Conservation (phyloP, 192 early-diverging fungal species). For the Jimgerdemannia flammicorona region DNA sequence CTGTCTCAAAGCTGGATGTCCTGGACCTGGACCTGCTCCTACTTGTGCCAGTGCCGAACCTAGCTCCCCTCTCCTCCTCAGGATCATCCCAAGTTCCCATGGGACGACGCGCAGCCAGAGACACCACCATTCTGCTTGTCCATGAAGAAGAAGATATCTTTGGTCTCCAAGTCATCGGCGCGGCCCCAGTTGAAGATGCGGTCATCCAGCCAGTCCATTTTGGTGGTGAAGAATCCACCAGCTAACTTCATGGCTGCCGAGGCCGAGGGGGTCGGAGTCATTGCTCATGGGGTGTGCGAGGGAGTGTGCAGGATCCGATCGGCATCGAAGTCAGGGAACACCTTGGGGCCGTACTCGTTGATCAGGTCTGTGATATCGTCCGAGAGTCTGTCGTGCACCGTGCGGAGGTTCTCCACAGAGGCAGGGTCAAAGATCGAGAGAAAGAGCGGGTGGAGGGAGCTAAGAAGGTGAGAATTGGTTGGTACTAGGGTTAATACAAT, state of each 20-base stretch:
- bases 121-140: slow-evolving; percentile 37
- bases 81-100: neutral
- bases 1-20: slow-evolving; percentile 37
- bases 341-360: slow-evolving; percentile 80
- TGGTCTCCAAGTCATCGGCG: slow-evolving; percentile 43
- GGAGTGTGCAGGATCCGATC: neutral
- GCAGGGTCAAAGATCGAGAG: slow-evolving; percentile 59
- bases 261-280: slow-evolving; percentile 3
- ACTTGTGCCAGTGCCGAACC: slow-evolving; percentile 32
- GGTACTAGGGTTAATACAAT: slow-evolving; percentile 33
- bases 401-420: slow-evolving; percentile 61
- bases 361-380: slow-evolving; percentile 75
- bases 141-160: slow-evolving; percentile 50
- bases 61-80: slow-evolving; percentile 2
- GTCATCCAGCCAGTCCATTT: slow-evolving; percentile 51
- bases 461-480: slow-evolving; percentile 1
- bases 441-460: slow-evolving; percentile 82
- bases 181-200: slow-evolving; percentile 55
- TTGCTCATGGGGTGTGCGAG: slow-evolving; percentile 9
- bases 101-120: slow-evolving; percentile 16
- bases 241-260: slow-evolving; percentile 23
- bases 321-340: slow-evolving; percentile 70
- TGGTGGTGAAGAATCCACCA: slow-evolving; percentile 32
- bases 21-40: slow-evolving; percentile 40
- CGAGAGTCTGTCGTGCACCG: slow-evolving; percentile 67